Conservation (phyloP, 371 early-diverging fungal species). For the Syncephalastrum racemosum region DNA sequence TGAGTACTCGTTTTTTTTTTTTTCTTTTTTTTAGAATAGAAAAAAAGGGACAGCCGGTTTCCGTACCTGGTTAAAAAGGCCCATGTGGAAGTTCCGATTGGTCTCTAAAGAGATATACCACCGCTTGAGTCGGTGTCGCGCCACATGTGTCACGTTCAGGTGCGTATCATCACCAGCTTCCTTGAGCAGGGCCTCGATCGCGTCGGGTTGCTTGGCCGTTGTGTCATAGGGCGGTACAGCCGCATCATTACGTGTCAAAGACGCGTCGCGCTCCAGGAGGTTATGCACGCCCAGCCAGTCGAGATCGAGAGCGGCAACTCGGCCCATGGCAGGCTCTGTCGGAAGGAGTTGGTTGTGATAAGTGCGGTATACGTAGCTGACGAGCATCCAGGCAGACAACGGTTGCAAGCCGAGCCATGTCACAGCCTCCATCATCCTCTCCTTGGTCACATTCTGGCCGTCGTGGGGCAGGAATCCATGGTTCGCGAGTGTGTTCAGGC, state of each 20-base stretch:
- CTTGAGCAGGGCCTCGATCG: slow-evolving; percentile 17
- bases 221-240: slow-evolving; percentile 12
- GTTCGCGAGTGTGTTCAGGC: slow-evolving; percentile 41
- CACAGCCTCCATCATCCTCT: slow-evolving; percentile 24
- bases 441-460: slow-evolving; percentile 30
- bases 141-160: slow-evolving; percentile 4
- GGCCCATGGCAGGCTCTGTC: slow-evolving; percentile 11
- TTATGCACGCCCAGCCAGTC: slow-evolving; percentile 22
- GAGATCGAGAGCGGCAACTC: slow-evolving; percentile 16
- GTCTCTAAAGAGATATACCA: slow-evolving; percentile 26
- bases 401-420: slow-evolving; percentile 19
- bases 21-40: too few species aligned
- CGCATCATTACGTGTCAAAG: slow-evolving; percentile 28
- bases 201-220: slow-evolving; percentile 7
- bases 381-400: slow-evolving; percentile 8
- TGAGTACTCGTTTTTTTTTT: too few species aligned
- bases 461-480: slow-evolving; percentile 36
- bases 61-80: slow-evolving; percentile 26
- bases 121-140: slow-evolving; percentile 16
- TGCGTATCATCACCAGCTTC: slow-evolving; percentile 17
- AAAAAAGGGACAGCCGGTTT: background rate
- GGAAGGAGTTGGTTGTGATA: slow-evolving; percentile 16
- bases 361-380: slow-evolving; percentile 13
- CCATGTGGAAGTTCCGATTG: slow-evolving; percentile 19
- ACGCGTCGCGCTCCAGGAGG: slow-evolving; percentile 43